These are phyloP conservation scores for Podaxis sp. DNA, from an alignment of 768 basidiomycete genomes.

Conservation along the genomic window DNA sequence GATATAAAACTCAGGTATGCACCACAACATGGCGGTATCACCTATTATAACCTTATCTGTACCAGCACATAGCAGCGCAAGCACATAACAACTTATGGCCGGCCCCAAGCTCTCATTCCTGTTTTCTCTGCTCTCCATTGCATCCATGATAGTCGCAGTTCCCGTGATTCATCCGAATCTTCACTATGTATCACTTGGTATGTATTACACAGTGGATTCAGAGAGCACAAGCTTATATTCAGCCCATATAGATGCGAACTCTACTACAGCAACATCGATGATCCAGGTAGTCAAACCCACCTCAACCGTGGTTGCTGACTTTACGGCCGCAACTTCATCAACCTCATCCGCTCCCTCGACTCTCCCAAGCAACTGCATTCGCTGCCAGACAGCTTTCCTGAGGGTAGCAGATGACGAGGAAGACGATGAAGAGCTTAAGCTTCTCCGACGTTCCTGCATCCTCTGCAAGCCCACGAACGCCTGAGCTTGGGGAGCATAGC, in stretches of 20 bases:
- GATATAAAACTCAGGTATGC: neutral
- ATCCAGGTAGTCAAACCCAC: neutral
- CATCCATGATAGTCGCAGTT: neutral
- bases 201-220: neutral
- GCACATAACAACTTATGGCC: neutral
- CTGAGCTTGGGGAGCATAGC: neutral
- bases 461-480: neutral
- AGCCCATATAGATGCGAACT: neutral
- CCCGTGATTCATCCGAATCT: neutral
- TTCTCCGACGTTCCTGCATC: constrained; percentile 6
- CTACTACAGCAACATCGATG: neutral
- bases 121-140: neutral
- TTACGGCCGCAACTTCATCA: neutral
- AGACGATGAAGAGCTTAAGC: constrained; percentile 2
- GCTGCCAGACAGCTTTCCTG: constrained; percentile 7
- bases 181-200: neutral
- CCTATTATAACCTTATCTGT: neutral
- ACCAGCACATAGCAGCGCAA: neutral
- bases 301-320: neutral
- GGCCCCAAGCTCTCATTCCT: neutral
- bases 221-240: neutral
- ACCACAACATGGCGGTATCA: neutral
- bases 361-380: constrained; percentile 2
- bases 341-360: neutral
- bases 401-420: constrained; percentile 5